Conservation (phyloP, 805 yeast species). For the Torulaspora maleeae region DNA sequence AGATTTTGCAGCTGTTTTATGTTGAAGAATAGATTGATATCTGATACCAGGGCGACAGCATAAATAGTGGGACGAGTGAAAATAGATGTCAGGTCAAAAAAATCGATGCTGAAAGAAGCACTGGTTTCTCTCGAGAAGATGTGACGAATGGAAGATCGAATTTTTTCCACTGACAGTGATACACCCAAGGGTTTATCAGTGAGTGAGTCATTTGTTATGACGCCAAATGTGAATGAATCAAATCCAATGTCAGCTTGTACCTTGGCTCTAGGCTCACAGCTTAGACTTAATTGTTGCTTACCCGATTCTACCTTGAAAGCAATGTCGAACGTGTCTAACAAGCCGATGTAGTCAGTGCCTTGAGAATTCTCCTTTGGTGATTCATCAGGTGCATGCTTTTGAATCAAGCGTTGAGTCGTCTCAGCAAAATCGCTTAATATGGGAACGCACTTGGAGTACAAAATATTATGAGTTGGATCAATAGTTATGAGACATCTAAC, state of each 20-base stretch:
- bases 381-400: slow-evolving; percentile 21
- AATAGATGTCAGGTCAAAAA: slow-evolving; percentile 46
- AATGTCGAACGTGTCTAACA: slow-evolving; percentile 55
- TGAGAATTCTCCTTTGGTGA: slow-evolving; percentile 9
- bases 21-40: slow-evolving; percentile 60
- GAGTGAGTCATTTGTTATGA: slow-evolving; percentile 47
- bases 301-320: slow-evolving; percentile 61
- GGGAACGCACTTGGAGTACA: slow-evolving; percentile 76
- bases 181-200: slow-evolving; percentile 41
- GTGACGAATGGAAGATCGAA: slow-evolving; percentile 77
- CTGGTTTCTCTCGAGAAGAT: slow-evolving; percentile 86
- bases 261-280: slow-evolving; percentile 92
- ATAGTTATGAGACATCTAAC: slow-evolving; percentile 28
- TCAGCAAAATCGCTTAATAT: slow-evolving; percentile 56
- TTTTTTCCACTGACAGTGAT: slow-evolving; percentile 46
- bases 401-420: slow-evolving; percentile 47
- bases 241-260: slow-evolving; percentile 81
- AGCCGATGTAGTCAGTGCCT: slow-evolving; percentile 38
- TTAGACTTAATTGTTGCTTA: slow-evolving; percentile 67
- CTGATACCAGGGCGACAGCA: slow-evolving; percentile 50
- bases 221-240: slow-evolving; percentile 57
- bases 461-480: slow-evolving; percentile 59
- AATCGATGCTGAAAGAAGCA: slow-evolving; percentile 55
- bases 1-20: slow-evolving; percentile 85
- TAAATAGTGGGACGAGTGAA: slow-evolving; percentile 44